phyloP scores from a whole-genome alignment of 805 yeast species.

The Debaryomyces hansenii region DNA sequence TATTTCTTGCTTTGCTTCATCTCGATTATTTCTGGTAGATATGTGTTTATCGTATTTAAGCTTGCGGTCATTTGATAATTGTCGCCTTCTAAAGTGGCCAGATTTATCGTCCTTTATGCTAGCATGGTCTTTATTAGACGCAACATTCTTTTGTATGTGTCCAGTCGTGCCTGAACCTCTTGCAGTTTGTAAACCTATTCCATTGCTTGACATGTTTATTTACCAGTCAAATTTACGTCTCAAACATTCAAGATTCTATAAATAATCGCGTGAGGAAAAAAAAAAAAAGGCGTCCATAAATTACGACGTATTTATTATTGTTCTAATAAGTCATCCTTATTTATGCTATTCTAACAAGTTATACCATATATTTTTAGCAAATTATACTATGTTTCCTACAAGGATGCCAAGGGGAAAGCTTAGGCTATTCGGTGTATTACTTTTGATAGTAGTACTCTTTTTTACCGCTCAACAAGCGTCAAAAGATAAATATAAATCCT shows the following conservation, averaged over 20 bases:
- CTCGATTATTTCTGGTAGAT: slow-evolving; percentile 13
- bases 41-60: slow-evolving; percentile 14
- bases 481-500: not conserved
- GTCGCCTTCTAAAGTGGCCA: slow-evolving; percentile 40
- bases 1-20: slow-evolving; percentile 22
- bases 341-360: too few relatives aligned
- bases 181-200: slow-evolving; percentile 53
- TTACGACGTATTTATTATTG: too few relatives aligned
- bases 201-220: slow-evolving; percentile 6
- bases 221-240: too few relatives aligned
- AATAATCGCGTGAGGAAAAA: too few relatives aligned
- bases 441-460: not conserved
- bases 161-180: slow-evolving; percentile 69
- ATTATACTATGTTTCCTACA: not conserved
- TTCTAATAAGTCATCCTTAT: too few relatives aligned
- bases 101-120: slow-evolving; percentile 23
- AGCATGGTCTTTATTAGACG: slow-evolving; percentile 17
- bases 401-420: not conserved
- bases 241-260: too few relatives aligned
- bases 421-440: not conserved
- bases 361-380: too few relatives aligned
- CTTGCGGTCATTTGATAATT: slow-evolving; percentile 19
- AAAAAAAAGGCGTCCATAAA: too few relatives aligned
- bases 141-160: slow-evolving; percentile 48
- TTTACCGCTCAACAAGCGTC: not conserved